Evolutionary conservation across 352 stramenopile species (phyloP).

Genomic region (Globisporangium nunn): DNA sequence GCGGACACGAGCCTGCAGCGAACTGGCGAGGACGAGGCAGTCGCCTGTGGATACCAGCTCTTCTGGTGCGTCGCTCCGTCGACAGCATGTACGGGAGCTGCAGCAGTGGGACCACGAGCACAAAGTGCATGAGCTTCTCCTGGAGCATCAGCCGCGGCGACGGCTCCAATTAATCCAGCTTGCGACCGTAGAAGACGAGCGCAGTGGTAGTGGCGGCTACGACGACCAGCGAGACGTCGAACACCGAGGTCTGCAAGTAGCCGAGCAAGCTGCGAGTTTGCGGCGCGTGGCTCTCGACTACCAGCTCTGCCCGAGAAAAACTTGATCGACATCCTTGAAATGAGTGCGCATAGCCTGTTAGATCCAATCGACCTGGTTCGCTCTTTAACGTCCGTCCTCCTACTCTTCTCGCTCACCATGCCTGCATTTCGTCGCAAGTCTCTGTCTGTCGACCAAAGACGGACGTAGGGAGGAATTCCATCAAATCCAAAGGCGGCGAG

Average conservation of each 20-base stretch:
- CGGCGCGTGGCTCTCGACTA: neutral
- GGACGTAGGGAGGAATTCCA: no score
- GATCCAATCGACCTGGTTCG: neutral
- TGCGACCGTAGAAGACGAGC: constrained; percentile 37
- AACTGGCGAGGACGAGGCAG: constrained; percentile 44
- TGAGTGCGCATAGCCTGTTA: neutral
- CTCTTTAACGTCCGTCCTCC: no score
- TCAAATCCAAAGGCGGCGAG: neutral
- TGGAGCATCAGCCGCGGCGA: constrained; percentile 37
- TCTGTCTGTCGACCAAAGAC: no score
- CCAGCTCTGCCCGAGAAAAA: no score
- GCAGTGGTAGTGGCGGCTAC: constrained; percentile 8
- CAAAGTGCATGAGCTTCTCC: constrained; percentile 13
- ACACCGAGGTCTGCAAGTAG: constrained; percentile 21
- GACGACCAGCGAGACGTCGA: constrained; percentile 33
- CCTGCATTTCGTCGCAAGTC: no score
- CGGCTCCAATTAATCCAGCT: constrained; percentile 34
- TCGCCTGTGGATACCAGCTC: constrained; percentile 30
- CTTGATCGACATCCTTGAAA: no score
- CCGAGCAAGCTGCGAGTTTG: constrained; percentile 9
- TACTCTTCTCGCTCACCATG: no score
- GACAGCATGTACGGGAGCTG: constrained; percentile 46
- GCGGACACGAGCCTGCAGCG: no score
- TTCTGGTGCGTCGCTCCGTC: constrained; percentile 16
- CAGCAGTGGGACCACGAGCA: constrained; percentile 27